phyloP scores from a whole-genome alignment of 352 stramenopile species.

The Phytophthora sojae region DNA sequence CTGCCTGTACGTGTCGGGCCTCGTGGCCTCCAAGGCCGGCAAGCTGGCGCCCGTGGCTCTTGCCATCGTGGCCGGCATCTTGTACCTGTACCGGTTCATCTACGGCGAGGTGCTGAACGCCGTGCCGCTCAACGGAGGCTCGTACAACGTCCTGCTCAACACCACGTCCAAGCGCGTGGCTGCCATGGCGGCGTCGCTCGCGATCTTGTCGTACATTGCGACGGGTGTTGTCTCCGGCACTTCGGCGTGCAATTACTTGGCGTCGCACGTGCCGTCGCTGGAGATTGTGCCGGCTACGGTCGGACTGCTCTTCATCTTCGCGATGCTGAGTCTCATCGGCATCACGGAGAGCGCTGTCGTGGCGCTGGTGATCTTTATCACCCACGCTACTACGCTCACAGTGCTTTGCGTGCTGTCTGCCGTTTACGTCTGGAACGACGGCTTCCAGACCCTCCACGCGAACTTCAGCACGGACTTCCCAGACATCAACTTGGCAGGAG shows the following conservation, averaged over 20 bases:
- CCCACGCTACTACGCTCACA: constrained; percentile 87
- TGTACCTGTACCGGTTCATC: constrained; percentile 93
- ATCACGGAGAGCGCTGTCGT: constrained; percentile 94
- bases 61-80: constrained; percentile 88
- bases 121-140: constrained; percentile 95
- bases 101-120: constrained; percentile 95
- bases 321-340: constrained; percentile 89
- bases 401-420: constrained; percentile 83
- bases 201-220: constrained; percentile 97
- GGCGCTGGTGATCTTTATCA: constrained; percentile 92
- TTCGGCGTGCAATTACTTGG: constrained; percentile 89
- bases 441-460: constrained; percentile 76
- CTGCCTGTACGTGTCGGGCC: constrained; percentile 91
- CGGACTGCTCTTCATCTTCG: constrained; percentile 93
- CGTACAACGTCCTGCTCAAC: constrained; percentile 97
- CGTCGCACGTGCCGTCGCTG: constrained; percentile 76
- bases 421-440: constrained; percentile 82
- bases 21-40: constrained; percentile 88
- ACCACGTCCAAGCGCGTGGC: constrained; percentile 94
- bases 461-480: constrained; percentile 91
- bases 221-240: constrained; percentile 92
- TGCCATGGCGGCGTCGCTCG: constrained; percentile 93
- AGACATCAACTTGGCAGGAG: constrained; percentile 87
- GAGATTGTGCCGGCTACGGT: constrained; percentile 83
- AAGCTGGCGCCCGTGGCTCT: constrained; percentile 93